Evolutionary conservation across 768 basidiomycete species (phyloP), one percentile per base, ranked within the genome.

Genomic region (Serendipita sp.): DNA sequence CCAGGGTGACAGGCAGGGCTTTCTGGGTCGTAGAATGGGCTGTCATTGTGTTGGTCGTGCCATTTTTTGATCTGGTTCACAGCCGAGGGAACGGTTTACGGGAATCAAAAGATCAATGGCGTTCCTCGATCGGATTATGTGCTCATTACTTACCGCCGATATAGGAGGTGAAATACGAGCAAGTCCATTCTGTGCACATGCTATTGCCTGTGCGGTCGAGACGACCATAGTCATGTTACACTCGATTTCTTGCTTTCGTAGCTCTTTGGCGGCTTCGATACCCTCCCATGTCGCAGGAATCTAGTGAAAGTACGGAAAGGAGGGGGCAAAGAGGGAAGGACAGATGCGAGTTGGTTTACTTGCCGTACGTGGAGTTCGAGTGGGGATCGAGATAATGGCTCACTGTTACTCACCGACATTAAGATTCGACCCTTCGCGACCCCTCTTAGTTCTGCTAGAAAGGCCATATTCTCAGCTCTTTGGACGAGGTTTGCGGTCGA

Each of bases 241-340:
- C 16, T 36, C 28, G 3, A 60, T 60, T n/a, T 38, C 56, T 10
- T 28, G 30, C 28, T 36, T 60, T 38, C 36, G 18, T n/a, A 60
- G 35, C 32, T 38, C 5, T 36, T 36, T 60, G 28, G 56, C 56
- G 8, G 56, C 56, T 38, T 60, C 30, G 36, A 60, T 60, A 8
- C 56, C 56, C 16, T 60, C 56, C 56, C 56, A 60, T n/a, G 56
- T 60, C 28, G 56, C 56, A n/a, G 56, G 56, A 4, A 60, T 38
- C 56, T 60, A 60, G 8, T n/a, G 4, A 30, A 41, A 5, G 41
- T 5, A 41, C 13, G 13, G 41, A 41, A 13, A 41, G 41, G 41
- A 41, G 41, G 41, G 41, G 41, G 13, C 41, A 41, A 41, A 13
- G 5, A 41, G 41, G 41, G 41, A 41, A 7, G 41, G 5, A 5